Percentiles rank a stretch among this genome's conserved stretches.
Evolutionary conservation across 192 early-diverging fungal species (phyloP).

Genomic region (Linnemannia schmuckeri): DNA sequence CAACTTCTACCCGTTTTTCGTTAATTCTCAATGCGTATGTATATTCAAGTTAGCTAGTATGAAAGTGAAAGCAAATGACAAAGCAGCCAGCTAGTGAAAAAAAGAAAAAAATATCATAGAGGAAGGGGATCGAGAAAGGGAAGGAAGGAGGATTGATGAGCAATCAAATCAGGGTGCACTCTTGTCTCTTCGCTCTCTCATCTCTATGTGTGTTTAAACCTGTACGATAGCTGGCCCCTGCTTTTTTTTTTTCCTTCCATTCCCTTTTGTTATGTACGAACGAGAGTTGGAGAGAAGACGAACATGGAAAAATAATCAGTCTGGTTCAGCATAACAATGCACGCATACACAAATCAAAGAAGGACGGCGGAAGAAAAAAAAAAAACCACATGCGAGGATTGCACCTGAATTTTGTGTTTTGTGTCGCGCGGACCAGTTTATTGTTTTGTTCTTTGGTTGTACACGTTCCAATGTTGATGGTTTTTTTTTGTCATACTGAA

Average conservation of each 20-base stretch:
- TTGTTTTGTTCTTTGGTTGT: neutral
- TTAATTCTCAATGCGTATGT: too few species aligned
- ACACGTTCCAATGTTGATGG: neutral
- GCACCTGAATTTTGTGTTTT: neutral
- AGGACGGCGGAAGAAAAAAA: neutral
- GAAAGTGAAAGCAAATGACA: neutral
- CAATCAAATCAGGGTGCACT: neutral
- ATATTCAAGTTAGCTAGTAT: neutral
- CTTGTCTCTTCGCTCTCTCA: too few species aligned
- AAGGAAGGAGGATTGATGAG: neutral
- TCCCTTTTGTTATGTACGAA: neutral
- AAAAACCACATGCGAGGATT: slow-evolving; percentile 4
- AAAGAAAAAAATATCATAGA: neutral
- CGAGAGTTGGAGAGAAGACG: neutral
- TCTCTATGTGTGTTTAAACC: neutral
- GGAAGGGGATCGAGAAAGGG: neutral
- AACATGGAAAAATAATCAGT: neutral
- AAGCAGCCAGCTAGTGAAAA: neutral
- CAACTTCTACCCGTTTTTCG: too few species aligned
- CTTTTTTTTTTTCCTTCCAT: neutral
- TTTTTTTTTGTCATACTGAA: neutral
- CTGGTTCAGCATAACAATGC: neutral
- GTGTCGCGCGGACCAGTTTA: neutral
- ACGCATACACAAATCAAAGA: neutral
- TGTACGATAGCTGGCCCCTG: slow-evolving; percentile 4